Conservation (phyloP, 352 stramenopile genomes). For the Plasmopara viticola region DNA sequence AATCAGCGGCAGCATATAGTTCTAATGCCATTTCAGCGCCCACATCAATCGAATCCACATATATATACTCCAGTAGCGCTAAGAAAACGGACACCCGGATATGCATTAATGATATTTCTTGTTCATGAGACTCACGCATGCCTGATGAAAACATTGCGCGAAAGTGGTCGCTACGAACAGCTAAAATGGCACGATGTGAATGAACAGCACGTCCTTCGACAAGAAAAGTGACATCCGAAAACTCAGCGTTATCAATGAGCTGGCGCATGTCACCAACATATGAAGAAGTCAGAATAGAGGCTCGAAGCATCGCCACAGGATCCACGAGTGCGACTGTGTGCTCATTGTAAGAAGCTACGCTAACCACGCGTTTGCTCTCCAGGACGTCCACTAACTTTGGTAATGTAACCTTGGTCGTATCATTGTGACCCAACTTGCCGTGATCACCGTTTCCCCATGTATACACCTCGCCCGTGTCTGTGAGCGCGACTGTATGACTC, state of each 20-base stretch:
- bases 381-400: conserved; percentile 90
- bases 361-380: conserved; percentile 90
- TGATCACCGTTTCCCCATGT: conserved; percentile 92
- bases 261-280: conserved; percentile 88
- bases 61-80: conserved; percentile 94
- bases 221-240: conserved; percentile 85
- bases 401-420: conserved; percentile 92
- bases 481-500: conserved; percentile 94
- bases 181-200: conserved; percentile 88
- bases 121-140: conserved; percentile 87
- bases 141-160: conserved; percentile 91
- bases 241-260: conserved; percentile 89
- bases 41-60: conserved; percentile 93
- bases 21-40: conserved; percentile 90
- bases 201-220: conserved; percentile 80
- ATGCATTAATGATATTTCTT: conserved; percentile 84
- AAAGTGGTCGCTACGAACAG: conserved; percentile 93
- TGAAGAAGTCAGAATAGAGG: conserved; percentile 76
- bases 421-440: conserved; percentile 93
- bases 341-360: conserved; percentile 96
- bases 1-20: conserved; percentile 90
- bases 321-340: conserved; percentile 92
- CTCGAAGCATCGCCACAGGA: conserved; percentile 64
- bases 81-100: conserved; percentile 91
- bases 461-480: conserved; percentile 88